Conservation (phyloP, 495 filamentous ascomycete genomes). For the Neurospora tetraspora region DNA sequence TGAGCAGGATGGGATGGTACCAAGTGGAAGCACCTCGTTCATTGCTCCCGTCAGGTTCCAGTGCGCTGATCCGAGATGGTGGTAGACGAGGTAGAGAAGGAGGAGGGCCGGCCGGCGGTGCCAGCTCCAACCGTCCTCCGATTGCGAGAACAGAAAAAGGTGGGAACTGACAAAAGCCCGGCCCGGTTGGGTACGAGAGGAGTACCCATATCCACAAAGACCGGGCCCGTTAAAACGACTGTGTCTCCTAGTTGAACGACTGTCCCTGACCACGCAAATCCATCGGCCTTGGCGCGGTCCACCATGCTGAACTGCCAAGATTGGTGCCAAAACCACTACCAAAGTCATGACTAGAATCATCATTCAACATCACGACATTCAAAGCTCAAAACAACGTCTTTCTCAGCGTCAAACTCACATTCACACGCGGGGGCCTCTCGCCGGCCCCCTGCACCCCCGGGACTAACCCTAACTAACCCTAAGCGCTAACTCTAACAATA, state of each 20-base stretch:
- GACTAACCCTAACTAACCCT: background rate
- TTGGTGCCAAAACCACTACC: no score
- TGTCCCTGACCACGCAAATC: no score
- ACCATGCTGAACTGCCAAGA: no score
- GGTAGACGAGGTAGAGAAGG: background rate
- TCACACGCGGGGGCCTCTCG: background rate
- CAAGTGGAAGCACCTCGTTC: background rate
- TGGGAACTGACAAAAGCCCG: slow-evolving; percentile 1
- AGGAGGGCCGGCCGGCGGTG: background rate
- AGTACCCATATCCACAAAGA: background rate
- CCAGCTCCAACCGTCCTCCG: background rate
- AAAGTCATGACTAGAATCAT: no score
- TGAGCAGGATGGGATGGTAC: background rate
- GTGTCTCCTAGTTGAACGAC: no score
- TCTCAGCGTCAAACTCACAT: background rate
- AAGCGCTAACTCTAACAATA: no score
- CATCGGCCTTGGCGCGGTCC: no score
- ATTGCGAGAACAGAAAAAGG: background rate
- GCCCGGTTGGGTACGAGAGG: slow-evolving; percentile 3
- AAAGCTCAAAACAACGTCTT: background rate
- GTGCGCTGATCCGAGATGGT: background rate
- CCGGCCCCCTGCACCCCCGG: background rate
- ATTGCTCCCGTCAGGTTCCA: background rate
- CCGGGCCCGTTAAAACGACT: no score
- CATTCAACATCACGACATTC: background rate